A percentile compares a stretch with the other conserved stretches of the same genome.
Evolutionary conservation across 352 stramenopile genomes (phyloP).

Genomic region (Plasmopara viticola): DNA sequence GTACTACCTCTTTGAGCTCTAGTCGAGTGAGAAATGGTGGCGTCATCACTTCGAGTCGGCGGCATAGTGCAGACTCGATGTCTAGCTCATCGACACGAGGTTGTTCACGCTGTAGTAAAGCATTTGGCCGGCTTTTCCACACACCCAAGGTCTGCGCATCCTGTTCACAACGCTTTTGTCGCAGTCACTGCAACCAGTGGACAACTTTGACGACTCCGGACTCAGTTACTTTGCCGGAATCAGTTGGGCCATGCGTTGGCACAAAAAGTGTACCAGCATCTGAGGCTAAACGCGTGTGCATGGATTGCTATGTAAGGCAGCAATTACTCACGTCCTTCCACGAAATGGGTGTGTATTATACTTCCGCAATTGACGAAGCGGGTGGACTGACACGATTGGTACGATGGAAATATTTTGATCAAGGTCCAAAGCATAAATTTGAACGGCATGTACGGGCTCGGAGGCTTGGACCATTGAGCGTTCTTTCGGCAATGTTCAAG

Average conservation of each 20-base stretch:
- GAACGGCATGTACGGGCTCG: slow-evolving; percentile 32
- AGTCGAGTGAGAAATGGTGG: slow-evolving; percentile 9
- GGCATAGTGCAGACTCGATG: slow-evolving; percentile 12
- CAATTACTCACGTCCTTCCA: slow-evolving; percentile 40
- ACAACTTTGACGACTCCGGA: slow-evolving; percentile 16
- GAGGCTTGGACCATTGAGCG: slow-evolving; percentile 38
- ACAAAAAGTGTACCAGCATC: slow-evolving; percentile 1
- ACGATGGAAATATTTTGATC: slow-evolving; percentile 49
- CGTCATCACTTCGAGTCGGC: slow-evolving; percentile 7
- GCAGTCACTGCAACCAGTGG: slow-evolving; percentile 36
- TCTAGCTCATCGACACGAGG: slow-evolving; percentile 11
- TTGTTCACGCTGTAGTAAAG: slow-evolving; percentile 39
- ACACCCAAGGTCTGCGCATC: slow-evolving; percentile 43
- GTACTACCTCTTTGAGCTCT: slow-evolving; percentile 15
- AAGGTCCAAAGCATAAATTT: slow-evolving; percentile 39
- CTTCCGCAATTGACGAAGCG: slow-evolving; percentile 35
- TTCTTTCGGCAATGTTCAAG: slow-evolving; percentile 59
- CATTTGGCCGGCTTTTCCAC: slow-evolving; percentile 37
- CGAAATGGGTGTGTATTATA: slow-evolving; percentile 29
- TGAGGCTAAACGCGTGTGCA: slow-evolving; percentile 27
- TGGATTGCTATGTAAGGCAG: slow-evolving; percentile 52
- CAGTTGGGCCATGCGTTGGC: slow-evolving; percentile 5
- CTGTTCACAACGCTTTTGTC: slow-evolving; percentile 43
- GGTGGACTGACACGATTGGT: slow-evolving; percentile 46
- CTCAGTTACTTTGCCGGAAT: slow-evolving; percentile 7